These are phyloP conservation scores for Petasospora rhodanensis DNA, from an alignment of 1,139 yeast genomes.

Conservation along the genomic window DNA sequence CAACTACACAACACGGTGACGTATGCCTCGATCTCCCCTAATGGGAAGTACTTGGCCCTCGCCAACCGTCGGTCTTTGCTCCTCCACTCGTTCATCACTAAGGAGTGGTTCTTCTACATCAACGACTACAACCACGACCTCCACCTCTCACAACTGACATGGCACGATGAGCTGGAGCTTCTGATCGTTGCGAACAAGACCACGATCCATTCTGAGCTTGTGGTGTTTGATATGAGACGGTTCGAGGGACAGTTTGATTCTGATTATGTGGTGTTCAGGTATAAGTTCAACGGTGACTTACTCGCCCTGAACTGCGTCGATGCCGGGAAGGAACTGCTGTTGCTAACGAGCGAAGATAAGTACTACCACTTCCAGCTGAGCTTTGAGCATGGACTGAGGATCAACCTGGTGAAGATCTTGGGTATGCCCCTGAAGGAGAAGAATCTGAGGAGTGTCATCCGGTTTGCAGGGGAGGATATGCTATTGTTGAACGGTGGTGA, in stretches of 20 bases:
- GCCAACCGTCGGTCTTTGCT: slow-evolving; percentile 32
- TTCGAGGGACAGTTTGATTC: slow-evolving; percentile 21
- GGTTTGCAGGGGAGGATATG: slow-evolving; percentile 27
- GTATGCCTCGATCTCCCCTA: slow-evolving; percentile 30
- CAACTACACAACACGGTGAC: slow-evolving; percentile 23
- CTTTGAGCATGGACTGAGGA: slow-evolving; percentile 14
- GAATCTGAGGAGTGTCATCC: slow-evolving; percentile 18
- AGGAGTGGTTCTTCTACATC: slow-evolving; percentile 32
- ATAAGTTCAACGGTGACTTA: slow-evolving; percentile 22
- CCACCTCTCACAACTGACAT: slow-evolving; percentile 17
- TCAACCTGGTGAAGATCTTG: slow-evolving; percentile 22
- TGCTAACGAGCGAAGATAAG: slow-evolving; percentile 16
- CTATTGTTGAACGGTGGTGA: slow-evolving; percentile 30
- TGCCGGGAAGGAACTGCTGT: slow-evolving; percentile 18
- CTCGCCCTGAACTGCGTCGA: slow-evolving; percentile 19
- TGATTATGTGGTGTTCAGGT: slow-evolving; percentile 24
- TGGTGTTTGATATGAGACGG: slow-evolving; percentile 22
- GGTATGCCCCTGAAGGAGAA: slow-evolving; percentile 15
- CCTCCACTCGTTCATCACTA: slow-evolving; percentile 26
- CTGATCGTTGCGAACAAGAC: slow-evolving; percentile 20
- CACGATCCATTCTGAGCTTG: slow-evolving; percentile 17
- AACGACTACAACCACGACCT: slow-evolving; percentile 25
- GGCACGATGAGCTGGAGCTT: slow-evolving; percentile 18
- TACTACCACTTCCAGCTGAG: slow-evolving; percentile 22
- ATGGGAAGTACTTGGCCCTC: slow-evolving; percentile 33